Evolutionary conservation across 2,329 filamentous ascomycete genomes (phyloP), one percentile per base, ranked within the genome.

Genomic region (Akanthomyces lecanii): DNA sequence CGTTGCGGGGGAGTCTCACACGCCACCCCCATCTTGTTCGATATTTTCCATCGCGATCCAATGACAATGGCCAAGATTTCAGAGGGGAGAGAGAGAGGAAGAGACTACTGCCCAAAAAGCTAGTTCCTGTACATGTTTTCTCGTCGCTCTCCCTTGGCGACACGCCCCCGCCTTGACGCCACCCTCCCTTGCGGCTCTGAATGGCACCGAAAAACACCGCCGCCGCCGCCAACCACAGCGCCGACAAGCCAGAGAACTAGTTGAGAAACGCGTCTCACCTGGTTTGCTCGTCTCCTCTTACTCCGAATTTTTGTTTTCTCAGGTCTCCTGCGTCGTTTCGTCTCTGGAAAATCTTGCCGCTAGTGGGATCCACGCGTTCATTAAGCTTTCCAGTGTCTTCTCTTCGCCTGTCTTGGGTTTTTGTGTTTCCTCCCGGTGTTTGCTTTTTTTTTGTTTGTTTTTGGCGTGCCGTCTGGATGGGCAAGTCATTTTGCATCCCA

Each of bases 61-160:
- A 42, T 42, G n/a, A 42, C 52, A 55, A 55, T 28, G 52, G n/a
- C 5, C 3, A 40, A 25, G 21, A 18, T 28, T 55, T 33, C 6
- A 30, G 33, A 36, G 30, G 30, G 5, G 30, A 25, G 28, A 18
- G 45, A 28, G 30, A 47, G 48, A 53, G 36, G 47, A 8, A 40
- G 58, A 61, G 58, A 47, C 58, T 38, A 28, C n/a, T 30, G 16
- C 45, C 28, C 33, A 18, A n/a, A 36, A 38, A 16, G 12, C n/a
- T 30, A 21, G 14, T 48, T 21, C 23, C 14, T 11, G 33, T 7
- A 8, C 36, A 40, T 61, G 38, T 53, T 61, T 25, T 48, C 50
- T 61, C 58, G 36, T 54, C 28, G 54, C 57, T 47, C 59, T 53
- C 59, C 59, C 40, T 61, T 54, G 38, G 16, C 28, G 4, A 47